Evolutionary conservation across 495 filamentous ascomycete species (phyloP).

Genomic region (Aspergillus ellipticus): DNA sequence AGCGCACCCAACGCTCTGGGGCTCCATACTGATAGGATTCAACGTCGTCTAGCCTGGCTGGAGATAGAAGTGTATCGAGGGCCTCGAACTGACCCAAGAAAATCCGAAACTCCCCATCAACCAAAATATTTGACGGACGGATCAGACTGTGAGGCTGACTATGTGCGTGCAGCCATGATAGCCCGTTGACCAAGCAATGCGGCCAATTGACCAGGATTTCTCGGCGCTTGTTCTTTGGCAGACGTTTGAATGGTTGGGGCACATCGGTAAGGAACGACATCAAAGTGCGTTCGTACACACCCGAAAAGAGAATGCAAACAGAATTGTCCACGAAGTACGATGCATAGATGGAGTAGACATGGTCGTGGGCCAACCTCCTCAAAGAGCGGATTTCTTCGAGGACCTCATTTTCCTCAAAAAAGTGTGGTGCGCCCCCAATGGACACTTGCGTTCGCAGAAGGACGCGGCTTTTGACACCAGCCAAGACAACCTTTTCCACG

Average conservation of each 20-base stretch:
- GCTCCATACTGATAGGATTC: conserved; percentile 87
- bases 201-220: conserved; percentile 76
- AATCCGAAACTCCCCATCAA: conserved; percentile 67
- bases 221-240: conserved; percentile 69
- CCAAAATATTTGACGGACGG: conserved; percentile 75
- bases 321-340: conserved; percentile 72
- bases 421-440: conserved; percentile 54
- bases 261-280: conserved; percentile 70
- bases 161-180: conserved; percentile 71
- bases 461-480: conserved; percentile 38
- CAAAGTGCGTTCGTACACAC: conserved; percentile 70
- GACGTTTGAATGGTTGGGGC: conserved; percentile 62
- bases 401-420: conserved; percentile 63
- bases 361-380: conserved; percentile 65
- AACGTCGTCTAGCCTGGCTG: conserved; percentile 57
- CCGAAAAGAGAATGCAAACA: conserved; percentile 75
- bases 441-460: conserved; percentile 71
- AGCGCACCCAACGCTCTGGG: conserved; percentile 68
- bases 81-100: conserved; percentile 71
- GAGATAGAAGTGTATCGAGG: conserved; percentile 52
- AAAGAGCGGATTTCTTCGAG: conserved; percentile 62
- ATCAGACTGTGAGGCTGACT: conserved; percentile 76
- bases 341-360: conserved; percentile 75
- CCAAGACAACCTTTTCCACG: conserved; percentile 64
- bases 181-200: conserved; percentile 75